Conservation (phyloP, 805 yeast genomes). For the Schizosaccharomyces pombe region DNA sequence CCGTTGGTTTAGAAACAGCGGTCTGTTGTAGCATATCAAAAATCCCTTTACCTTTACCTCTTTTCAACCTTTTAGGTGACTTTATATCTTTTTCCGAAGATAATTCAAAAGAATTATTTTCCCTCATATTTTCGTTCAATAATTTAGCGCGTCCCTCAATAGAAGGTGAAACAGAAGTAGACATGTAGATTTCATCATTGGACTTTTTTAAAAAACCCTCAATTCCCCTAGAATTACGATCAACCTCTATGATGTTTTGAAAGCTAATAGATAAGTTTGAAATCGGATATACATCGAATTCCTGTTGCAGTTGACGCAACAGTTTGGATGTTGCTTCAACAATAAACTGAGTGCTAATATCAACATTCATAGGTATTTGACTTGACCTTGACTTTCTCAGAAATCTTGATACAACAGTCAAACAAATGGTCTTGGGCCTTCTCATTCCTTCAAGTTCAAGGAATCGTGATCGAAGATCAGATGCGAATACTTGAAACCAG, state of each 20-base stretch:
- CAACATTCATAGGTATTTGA: background rate
- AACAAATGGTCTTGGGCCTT: constrained; percentile 33
- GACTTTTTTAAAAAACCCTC: background rate
- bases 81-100: too few relatives aligned
- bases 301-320: background rate
- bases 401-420: constrained; percentile 14
- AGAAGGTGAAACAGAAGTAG: too few relatives aligned
- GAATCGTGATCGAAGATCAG: constrained; percentile 50
- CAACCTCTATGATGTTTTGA: background rate
- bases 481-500: constrained; percentile 69
- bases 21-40: too few relatives aligned
- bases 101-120: too few relatives aligned
- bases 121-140: too few relatives aligned
- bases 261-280: background rate
- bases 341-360: background rate
- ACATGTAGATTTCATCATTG: too few relatives aligned
- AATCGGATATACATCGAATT: constrained; percentile 2
- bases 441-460: constrained; percentile 26
- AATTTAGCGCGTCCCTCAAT: too few relatives aligned
- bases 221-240: background rate
- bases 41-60: too few relatives aligned
- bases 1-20: background rate
- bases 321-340: background rate
- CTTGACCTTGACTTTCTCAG: background rate
- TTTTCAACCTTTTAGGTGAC: too few relatives aligned